These are phyloP conservation scores for Scutellaria barbata DNA, from an alignment of 257 asterid species.

Conservation along the genomic window DNA sequence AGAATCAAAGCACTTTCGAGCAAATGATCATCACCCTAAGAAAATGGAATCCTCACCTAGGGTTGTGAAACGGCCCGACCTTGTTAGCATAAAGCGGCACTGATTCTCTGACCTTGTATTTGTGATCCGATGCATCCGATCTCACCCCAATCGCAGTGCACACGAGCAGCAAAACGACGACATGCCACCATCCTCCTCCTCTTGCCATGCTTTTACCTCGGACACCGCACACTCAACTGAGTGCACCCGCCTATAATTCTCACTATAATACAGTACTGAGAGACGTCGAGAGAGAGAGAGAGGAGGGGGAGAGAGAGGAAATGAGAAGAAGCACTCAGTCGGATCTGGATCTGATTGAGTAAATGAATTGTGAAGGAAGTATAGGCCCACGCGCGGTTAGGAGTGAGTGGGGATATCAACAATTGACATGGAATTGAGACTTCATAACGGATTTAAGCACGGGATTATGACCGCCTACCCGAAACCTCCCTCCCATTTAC, in stretches of 20 bases:
- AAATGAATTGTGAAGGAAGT: conserved; percentile 33
- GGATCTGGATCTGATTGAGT: conserved; percentile 41
- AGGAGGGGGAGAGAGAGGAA: conserved; percentile 2
- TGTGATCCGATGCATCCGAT: conserved; percentile 84
- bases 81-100: conserved; percentile 87
- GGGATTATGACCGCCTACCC: conserved; percentile 6
- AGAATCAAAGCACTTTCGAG: background rate
- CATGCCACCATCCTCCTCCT: conserved; percentile 41
- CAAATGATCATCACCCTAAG: too few relatives aligned
- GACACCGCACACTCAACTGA: conserved; percentile 30
- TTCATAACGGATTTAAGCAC: conserved; percentile 31
- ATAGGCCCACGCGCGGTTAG: conserved; percentile 36
- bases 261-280: conserved; percentile 8
- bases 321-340: background rate
- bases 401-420: conserved; percentile 28
- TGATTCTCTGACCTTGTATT: conserved; percentile 65
- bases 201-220: conserved; percentile 32
- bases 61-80: conserved; percentile 93
- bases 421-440: conserved; percentile 32
- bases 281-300: conserved; percentile 21
- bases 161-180: conserved; percentile 39
- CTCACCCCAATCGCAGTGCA: conserved; percentile 42
- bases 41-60: conserved; percentile 42
- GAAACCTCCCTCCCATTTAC: background rate
- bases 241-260: conserved; percentile 1